phyloP scores from a whole-genome alignment of 2,329 filamentous ascomycete genomes.

The Microcyclospora tardicrescens region DNA sequence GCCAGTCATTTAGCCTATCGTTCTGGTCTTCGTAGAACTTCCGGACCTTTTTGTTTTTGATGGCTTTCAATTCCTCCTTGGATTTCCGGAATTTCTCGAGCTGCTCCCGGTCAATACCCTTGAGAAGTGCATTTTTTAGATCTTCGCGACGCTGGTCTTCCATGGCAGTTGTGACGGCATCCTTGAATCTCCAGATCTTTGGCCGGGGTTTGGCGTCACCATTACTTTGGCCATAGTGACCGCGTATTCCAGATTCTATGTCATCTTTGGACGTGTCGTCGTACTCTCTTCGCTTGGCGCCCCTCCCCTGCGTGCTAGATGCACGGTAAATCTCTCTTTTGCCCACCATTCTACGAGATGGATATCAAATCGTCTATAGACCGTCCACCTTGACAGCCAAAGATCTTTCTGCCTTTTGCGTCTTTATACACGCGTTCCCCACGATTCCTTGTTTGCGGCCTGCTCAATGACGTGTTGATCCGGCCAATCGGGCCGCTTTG shows the following conservation, averaged over 20 bases:
- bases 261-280: conserved; percentile 2
- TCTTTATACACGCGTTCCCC: too few relatives aligned
- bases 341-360: conserved; percentile 15
- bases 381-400: too few relatives aligned
- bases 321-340: conserved; percentile 13
- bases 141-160: conserved; percentile 32
- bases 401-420: too few relatives aligned
- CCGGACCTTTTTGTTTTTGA: conserved; percentile 41
- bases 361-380: too few relatives aligned
- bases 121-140: conserved; percentile 37
- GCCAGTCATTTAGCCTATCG: conserved; percentile 42
- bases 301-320: conserved; percentile 1
- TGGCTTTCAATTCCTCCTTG: conserved; percentile 40
- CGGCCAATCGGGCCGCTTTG: too few relatives aligned
- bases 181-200: conserved; percentile 31
- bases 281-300: background rate
- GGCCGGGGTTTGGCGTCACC: conserved; percentile 11
- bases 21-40: conserved; percentile 45
- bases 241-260: conserved; percentile 3
- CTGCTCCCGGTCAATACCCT: conserved; percentile 33
- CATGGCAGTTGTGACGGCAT: conserved; percentile 35
- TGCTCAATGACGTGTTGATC: too few relatives aligned
- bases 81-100: conserved; percentile 40
- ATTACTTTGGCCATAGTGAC: conserved; percentile 1
- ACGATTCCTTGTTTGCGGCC: too few relatives aligned